A percentile compares a stretch with the other conserved stretches of the same genome.
Evolutionary conservation across 1,139 yeast genomes (phyloP).

Genomic region (Suhomyces panamericanus): DNA sequence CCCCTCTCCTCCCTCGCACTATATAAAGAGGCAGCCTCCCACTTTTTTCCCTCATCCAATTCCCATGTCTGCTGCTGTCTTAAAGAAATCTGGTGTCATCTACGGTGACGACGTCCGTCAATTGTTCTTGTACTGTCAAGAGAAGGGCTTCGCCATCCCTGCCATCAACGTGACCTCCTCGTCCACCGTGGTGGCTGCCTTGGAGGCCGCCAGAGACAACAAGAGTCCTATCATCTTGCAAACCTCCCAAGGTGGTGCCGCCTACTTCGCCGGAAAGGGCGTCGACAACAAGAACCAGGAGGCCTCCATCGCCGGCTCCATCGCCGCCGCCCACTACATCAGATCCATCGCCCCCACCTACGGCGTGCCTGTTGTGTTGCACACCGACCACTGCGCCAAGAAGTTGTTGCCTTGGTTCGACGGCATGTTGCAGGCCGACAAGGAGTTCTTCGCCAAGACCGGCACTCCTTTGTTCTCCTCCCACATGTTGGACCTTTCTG

Average conservation of each 20-base stretch:
- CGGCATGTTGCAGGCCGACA: slow-evolving; percentile 97
- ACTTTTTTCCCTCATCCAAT: not conserved
- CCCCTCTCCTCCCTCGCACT: slow-evolving; percentile 2
- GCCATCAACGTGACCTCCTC: slow-evolving; percentile 98
- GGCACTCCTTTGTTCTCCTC: slow-evolving; percentile 98
- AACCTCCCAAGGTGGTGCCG: slow-evolving; percentile 99
- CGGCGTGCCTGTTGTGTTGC: slow-evolving; percentile 95
- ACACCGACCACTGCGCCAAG: slow-evolving; percentile 99
- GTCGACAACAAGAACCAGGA: slow-evolving; percentile 88
- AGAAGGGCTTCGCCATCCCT: slow-evolving; percentile 94
- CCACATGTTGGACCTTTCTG: slow-evolving; percentile 98
- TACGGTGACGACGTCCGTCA: slow-evolving; percentile 97
- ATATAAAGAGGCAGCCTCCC: slow-evolving; percentile 7
- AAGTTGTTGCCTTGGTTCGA: slow-evolving; percentile 98
- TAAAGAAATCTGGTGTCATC: slow-evolving; percentile 93
- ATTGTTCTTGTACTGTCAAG: slow-evolving; percentile 91
- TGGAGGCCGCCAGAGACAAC: slow-evolving; percentile 97
- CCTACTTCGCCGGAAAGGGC: slow-evolving; percentile 99
- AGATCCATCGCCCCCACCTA: slow-evolving; percentile 95
- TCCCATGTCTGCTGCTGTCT: slow-evolving; percentile 59
- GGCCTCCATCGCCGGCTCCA: slow-evolving; percentile 92
- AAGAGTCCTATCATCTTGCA: slow-evolving; percentile 96
- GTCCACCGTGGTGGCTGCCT: slow-evolving; percentile 93
- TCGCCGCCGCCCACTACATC: slow-evolving; percentile 98
- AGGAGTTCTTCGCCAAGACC: slow-evolving; percentile 78